Conservation (phyloP, 225 moss, liverwort and hornwort species). For the Sphagnum contortum region DNA sequence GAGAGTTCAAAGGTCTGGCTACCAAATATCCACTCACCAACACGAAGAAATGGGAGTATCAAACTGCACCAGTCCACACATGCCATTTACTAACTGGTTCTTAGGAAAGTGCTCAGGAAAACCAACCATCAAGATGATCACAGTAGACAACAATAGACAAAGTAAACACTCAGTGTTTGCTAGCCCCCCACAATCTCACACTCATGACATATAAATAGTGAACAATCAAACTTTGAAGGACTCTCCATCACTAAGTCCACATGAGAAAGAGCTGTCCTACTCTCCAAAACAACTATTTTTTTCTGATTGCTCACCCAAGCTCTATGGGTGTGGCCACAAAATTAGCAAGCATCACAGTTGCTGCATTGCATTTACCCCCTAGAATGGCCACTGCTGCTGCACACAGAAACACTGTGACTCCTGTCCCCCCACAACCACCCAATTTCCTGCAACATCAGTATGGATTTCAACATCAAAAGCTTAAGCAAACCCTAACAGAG, state of each 20-base stretch:
- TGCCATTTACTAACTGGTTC: neutral
- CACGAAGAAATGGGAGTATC: slow-evolving; percentile 73
- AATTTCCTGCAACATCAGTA: neutral
- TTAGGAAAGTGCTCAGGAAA: neutral
- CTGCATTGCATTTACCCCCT: slow-evolving; percentile 60
- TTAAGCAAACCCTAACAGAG: no score
- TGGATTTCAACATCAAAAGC: no score
- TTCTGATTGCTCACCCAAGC: slow-evolving; percentile 9
- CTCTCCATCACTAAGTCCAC: no score
- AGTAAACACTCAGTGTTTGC: neutral
- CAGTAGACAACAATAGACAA: neutral
- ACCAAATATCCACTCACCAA: slow-evolving; percentile 63
- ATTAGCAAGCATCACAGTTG: slow-evolving; percentile 67
- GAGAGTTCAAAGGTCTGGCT: slow-evolving; percentile 41
- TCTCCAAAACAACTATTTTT: no score
- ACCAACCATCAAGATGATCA: neutral
- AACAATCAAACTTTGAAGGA: no score
- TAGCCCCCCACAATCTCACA: neutral
- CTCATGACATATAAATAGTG: no score
- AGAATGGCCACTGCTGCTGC: slow-evolving; percentile 58
- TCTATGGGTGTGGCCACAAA: slow-evolving; percentile 77
- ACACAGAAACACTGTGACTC: slow-evolving; percentile 70
- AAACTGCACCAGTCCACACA: slow-evolving; percentile 14
- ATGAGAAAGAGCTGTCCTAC: no score
- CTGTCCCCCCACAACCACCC: neutral